These are phyloP conservation scores for Amaranthus palmeri DNA, from an alignment of 148 eudicot genomes.

Conservation along the genomic window DNA sequence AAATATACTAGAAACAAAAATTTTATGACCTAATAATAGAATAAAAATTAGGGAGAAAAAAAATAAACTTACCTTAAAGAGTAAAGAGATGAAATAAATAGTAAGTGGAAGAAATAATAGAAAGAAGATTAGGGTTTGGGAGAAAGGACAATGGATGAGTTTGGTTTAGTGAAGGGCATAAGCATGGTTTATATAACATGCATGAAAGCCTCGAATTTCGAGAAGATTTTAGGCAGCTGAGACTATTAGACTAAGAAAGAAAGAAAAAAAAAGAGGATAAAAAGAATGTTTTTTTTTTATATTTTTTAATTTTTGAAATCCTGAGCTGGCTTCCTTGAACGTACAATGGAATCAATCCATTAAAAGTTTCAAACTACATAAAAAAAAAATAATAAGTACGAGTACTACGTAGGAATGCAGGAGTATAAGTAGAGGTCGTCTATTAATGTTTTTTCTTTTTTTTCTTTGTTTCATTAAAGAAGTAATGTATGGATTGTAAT, in stretches of 20 bases:
- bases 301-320: not conserved
- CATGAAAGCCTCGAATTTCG: slow-evolving; percentile 24
- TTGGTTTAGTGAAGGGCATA: slow-evolving; percentile 13
- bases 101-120: not conserved
- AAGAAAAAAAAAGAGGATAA: not conserved
- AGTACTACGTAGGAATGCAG: too few species aligned
- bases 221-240: slow-evolving; percentile 18
- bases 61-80: slow-evolving; percentile 18
- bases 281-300: slow-evolving; percentile 24
- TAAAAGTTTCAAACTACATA: slow-evolving; percentile 21
- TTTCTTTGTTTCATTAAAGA: too few species aligned
- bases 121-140: not conserved
- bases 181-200: slow-evolving; percentile 33
- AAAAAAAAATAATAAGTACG: too few species aligned
- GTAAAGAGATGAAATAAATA: not conserved
- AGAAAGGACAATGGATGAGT: slow-evolving; percentile 2
- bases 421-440: too few species aligned
- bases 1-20: too few species aligned
- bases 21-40: not conserved
- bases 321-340: slow-evolving; percentile 31
- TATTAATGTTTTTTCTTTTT: too few species aligned
- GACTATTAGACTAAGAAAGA: not conserved
- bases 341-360: slow-evolving; percentile 10
- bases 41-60: not conserved
- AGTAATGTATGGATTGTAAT: too few species aligned